Evolutionary conservation across 805 yeast species (phyloP).

Genomic region (Candida sphagnicola): DNA sequence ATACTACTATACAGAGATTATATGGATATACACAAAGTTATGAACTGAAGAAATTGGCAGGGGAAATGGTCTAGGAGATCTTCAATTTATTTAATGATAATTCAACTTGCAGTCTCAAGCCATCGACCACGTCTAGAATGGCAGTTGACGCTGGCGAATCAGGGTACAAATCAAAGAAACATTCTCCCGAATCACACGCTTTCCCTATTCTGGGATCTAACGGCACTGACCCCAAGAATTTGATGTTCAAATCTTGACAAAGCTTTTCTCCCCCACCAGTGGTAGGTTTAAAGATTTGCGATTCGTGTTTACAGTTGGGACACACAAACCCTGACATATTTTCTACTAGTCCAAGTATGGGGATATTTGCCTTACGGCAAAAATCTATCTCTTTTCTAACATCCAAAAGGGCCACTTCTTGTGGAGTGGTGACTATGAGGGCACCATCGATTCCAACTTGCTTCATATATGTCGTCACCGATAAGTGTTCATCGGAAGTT

Average conservation of each 20-base stretch:
- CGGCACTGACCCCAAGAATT: constrained; percentile 89
- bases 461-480: constrained; percentile 82
- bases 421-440: constrained; percentile 91
- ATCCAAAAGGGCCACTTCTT: constrained; percentile 91
- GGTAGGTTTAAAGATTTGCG: constrained; percentile 87
- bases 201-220: constrained; percentile 92
- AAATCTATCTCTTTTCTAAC: constrained; percentile 95
- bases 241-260: constrained; percentile 73
- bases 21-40: not conserved
- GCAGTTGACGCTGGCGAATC: constrained; percentile 93
- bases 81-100: constrained; percentile 16
- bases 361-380: constrained; percentile 86
- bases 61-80: not conserved
- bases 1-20: not conserved
- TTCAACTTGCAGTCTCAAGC: constrained; percentile 54
- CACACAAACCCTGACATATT: constrained; percentile 99
- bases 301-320: constrained; percentile 87
- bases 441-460: constrained; percentile 96
- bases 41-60: no score
- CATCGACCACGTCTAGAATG: constrained; percentile 77
- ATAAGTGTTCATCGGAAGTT: constrained; percentile 93
- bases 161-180: constrained; percentile 77
- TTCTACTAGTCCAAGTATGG: constrained; percentile 85
- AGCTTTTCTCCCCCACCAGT: constrained; percentile 93
- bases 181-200: constrained; percentile 82